Base-by-base conservation (phyloP, 202 grass and related monocot species). In the Hordeum pubiflorum region DNA sequence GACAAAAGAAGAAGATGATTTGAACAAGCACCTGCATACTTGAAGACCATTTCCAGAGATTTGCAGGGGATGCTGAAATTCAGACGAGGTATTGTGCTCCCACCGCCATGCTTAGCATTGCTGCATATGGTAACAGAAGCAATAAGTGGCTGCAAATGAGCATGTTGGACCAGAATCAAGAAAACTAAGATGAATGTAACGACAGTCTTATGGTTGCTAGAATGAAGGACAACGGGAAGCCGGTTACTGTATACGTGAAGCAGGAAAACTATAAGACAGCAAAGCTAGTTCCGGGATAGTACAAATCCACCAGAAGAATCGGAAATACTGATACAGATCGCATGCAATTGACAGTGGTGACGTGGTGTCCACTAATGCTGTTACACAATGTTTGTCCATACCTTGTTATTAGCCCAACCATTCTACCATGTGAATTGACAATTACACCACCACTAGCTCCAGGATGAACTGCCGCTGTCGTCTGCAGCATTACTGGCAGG, bases 41-140 rank as follows among this genome's bases (percentile, higher is more conserved):
- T 82, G 82, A 97, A 94, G 76, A 94, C 24, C 0, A 74, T 87
- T 78, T 84, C 86, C 81, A 97, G 84, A 69, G 86, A 76, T 86
- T 86, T 89, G 76, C 88, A 93, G 13, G 94, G 94, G 40, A 97
- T 94, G 84, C 94, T 91, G 80, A 94, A 97, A 84, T 97, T 97
- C 82, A 97, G 77, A 58, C 89, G 83, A 26, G 94, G 94, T 89
- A 97, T 92, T 87, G 86, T 97, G 76, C 72, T 94, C 82, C 94
- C 88, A 57, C 84, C 89, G 60, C 92, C 90, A 89, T 97, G 94
- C 82, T 88, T 97, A 41, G 94, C 94, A 80, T 97, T 97, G 82
- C 94, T 97, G 88, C 33, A 92, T 22, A 78, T 41, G 17, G 10
- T 43, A 60, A 81, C 1, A 77, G 23, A 50, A 81, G 38, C 62